Conservation (phyloP, 805 yeast genomes). For the Candida alai region DNA sequence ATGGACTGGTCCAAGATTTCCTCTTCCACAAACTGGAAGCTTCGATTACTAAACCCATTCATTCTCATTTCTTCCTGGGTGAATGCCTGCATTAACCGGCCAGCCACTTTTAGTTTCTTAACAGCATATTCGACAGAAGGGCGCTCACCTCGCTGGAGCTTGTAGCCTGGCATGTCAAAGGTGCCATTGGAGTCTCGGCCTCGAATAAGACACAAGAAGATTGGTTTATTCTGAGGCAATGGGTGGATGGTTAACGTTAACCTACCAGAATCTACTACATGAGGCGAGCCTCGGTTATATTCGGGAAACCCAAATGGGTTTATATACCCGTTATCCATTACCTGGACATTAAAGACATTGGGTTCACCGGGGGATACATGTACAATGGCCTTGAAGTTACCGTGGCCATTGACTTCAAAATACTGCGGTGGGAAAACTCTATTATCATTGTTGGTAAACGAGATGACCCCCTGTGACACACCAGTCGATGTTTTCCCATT, state of each 20-base stretch:
- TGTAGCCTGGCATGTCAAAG: constrained; percentile 66
- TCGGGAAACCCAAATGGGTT: constrained; percentile 23
- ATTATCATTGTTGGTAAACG: constrained; percentile 30
- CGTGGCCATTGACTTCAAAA: constrained; percentile 59
- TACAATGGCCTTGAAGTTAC: constrained; percentile 70
- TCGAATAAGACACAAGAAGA: constrained; percentile 74
- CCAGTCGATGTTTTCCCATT: constrained; percentile 23
- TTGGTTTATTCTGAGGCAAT: constrained; percentile 60
- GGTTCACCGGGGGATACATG: constrained; percentile 62
- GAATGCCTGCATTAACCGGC: constrained; percentile 84
- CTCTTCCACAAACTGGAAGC: constrained; percentile 70
- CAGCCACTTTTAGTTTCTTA: constrained; percentile 73
- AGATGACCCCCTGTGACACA: constrained; percentile 22
- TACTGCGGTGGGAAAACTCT: constrained; percentile 61
- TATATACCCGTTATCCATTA: constrained; percentile 37
- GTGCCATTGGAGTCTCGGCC: constrained; percentile 70
- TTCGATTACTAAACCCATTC: constrained; percentile 72
- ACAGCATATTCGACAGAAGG: constrained; percentile 69
- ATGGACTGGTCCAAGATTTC: constrained; percentile 23
- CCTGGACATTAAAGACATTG: constrained; percentile 54
- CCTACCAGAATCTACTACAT: constrained; percentile 20
- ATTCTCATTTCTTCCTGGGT: constrained; percentile 86
- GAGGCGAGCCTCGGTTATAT: constrained; percentile 13
- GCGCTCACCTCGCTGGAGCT: constrained; percentile 48
- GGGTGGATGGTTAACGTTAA: constrained; percentile 39